Evolutionary conservation across 306 rosid species (phyloP), one percentile per base, ranked within the genome.

Genomic region (Mimosa pudica): DNA sequence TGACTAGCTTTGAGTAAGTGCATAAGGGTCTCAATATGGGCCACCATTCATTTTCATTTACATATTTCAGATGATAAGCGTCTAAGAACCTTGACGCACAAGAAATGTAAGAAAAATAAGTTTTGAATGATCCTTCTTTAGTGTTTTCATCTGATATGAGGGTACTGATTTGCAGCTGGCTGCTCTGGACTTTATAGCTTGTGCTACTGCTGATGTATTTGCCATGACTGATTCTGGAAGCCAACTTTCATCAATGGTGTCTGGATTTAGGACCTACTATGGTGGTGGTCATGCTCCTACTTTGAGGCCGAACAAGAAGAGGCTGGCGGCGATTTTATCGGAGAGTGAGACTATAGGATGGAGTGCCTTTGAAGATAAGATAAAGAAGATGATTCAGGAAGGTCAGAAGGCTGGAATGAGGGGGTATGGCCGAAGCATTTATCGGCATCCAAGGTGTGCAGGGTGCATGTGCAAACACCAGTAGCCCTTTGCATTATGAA

Each of bases 181-280:
- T 71, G 99, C 99, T 36, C 84, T 95, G 88, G 99, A 95, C 80
- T 91, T 92, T 72, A 91, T 95, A 47, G 96, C 96, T 2, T 95
- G 98, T 79, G 96, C 97, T 79, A 93, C 92, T 73, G 89, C 98
- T 20, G 89, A 95, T 89, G 98, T 95, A 58, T 95, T 95, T 67
- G 94, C 98, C 69, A 95, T 95, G 96, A 95, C 98, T 0, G 99
- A 95, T 75, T 91, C 99, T 16, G 98, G 99, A 63, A 92, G 99
- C 92, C 98, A 95, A 91, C 90, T 95, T 70, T 93, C 99, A 52
- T 95, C 99, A 48, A 70, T 95, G 80, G 99, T 95, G 66, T 89
- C 99, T 47, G 99, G 99, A 67, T 85, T 89, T 80, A 89, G 98
- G 72, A 91, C 92, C n/a, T 92, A 95, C 81, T 91, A 83, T 58